These are phyloP conservation scores for Schoenoplectus triqueter DNA, from an alignment of 202 grass and related monocot species.

Conservation along the genomic window DNA sequence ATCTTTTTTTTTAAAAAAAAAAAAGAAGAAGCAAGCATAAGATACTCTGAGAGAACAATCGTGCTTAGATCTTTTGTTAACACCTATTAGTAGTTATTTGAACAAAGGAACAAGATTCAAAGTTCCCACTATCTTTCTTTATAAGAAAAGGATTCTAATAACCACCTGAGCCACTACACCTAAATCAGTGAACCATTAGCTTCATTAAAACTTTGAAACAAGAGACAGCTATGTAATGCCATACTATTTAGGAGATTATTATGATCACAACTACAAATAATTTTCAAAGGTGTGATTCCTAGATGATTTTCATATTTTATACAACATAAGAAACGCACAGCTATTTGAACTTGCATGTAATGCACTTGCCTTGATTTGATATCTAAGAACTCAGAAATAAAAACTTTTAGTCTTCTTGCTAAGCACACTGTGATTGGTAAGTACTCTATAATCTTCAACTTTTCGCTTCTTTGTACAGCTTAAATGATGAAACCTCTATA, in stretches of 20 bases:
- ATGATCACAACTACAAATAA: constrained; percentile 3
- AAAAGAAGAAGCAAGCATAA: not conserved
- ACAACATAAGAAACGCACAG: not conserved
- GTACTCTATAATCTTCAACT: not conserved
- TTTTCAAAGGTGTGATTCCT: not conserved
- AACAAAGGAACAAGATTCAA: not conserved
- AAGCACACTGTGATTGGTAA: not conserved
- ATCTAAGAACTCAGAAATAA: not conserved
- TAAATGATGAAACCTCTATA: not conserved
- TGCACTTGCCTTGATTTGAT: not conserved
- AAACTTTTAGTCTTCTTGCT: not conserved
- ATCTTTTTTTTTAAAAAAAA: constrained; percentile 24
- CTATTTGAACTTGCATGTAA: constrained; percentile 5
- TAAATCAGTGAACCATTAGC: not conserved
- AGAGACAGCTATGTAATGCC: not conserved
- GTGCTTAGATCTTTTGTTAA: not conserved
- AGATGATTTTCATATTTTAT: not conserved
- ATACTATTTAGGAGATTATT: not conserved
- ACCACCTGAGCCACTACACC: not conserved
- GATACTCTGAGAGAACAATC: not conserved
- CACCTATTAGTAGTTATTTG: not conserved
- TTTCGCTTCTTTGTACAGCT: not conserved
- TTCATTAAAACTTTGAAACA: not conserved
- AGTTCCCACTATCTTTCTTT: not conserved
- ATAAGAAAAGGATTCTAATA: not conserved